A percentile compares a stretch with the other conserved stretches of the same genome.
Evolutionary conservation across 352 stramenopile species (phyloP).

Genomic region (Phytophthora agathidicida): DNA sequence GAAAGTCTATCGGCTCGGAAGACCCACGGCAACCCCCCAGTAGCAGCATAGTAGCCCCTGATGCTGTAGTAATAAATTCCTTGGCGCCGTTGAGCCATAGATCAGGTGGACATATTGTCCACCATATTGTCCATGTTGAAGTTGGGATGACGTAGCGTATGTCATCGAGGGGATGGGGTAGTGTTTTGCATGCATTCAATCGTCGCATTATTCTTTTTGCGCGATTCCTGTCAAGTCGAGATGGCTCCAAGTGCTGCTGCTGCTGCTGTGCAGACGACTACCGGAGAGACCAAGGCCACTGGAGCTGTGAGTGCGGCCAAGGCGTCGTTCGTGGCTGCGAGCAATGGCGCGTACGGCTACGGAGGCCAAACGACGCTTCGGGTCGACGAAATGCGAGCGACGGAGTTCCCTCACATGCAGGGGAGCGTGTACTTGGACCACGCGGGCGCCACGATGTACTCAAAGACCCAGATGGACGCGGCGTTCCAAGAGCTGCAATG

Average conservation of each 20-base stretch:
- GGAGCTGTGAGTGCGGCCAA: constrained; percentile 19
- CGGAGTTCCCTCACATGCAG: constrained; percentile 54
- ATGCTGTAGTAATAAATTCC: constrained; percentile 9
- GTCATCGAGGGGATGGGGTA: constrained; percentile 12
- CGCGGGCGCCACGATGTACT: constrained; percentile 83
- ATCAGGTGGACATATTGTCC: neutral
- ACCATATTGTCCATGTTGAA: constrained; percentile 22
- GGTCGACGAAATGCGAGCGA: constrained; percentile 49
- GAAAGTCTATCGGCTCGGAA: constrained; percentile 49
- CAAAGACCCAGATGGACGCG: constrained; percentile 60
- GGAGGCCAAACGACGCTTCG: constrained; percentile 20
- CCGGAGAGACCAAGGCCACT: constrained; percentile 1
- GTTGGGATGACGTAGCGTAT: neutral
- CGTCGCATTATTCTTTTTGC: constrained; percentile 18
- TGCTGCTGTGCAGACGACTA: neutral
- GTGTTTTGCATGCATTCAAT: constrained; percentile 25
- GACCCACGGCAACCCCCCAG: constrained; percentile 1
- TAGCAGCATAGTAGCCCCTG: neutral
- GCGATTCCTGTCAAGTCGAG: neutral
- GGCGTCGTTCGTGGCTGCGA: constrained; percentile 33
- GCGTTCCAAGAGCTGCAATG: constrained; percentile 53
- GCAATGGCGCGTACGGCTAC: constrained; percentile 41
- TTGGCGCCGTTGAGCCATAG: neutral
- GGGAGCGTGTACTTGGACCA: constrained; percentile 83
- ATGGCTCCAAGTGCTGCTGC: constrained; percentile 1